Conservation (phyloP, 805 yeast genomes). For the Jamesozyma piceae region DNA sequence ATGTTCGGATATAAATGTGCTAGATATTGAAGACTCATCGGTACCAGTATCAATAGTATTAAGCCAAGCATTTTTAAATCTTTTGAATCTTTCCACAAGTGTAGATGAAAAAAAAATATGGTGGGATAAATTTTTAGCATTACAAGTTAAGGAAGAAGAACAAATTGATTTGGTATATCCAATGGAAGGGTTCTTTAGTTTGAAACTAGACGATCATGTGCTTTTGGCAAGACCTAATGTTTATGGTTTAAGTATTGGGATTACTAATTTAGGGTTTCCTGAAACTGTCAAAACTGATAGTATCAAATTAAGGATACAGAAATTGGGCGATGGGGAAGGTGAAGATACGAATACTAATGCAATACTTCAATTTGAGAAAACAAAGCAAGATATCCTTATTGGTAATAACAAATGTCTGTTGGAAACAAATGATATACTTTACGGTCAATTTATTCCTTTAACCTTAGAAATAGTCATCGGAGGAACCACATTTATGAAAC, state of each 20-base stretch:
- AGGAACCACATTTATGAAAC: constrained; percentile 21
- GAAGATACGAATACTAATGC: constrained; percentile 2
- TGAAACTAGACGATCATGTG: constrained; percentile 6
- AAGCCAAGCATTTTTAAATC: constrained; percentile 25
- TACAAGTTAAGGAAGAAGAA: constrained; percentile 9
- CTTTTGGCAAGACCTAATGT: constrained; percentile 11
- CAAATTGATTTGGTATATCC: constrained; percentile 16
- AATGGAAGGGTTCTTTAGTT: constrained; percentile 16
- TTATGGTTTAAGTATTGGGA: constrained; percentile 13
- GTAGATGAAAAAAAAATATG: constrained; percentile 12
- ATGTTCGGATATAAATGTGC: constrained; percentile 12
- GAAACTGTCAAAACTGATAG: constrained; percentile 11
- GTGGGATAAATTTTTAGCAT: constrained; percentile 23
- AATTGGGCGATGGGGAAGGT: constrained; percentile 3
- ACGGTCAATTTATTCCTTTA: constrained; percentile 17
- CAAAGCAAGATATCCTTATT: constrained; percentile 6
- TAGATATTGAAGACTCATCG: constrained; percentile 20
- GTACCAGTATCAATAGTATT: constrained; percentile 21
- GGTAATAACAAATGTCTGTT: constrained; percentile 8
- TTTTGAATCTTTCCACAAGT: constrained; percentile 16
- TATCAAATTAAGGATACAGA: constrained; percentile 15
- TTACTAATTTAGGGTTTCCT: constrained; percentile 15
- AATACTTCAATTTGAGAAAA: constrained; percentile 4
- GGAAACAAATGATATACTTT: constrained; percentile 15
- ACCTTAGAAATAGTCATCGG: constrained; percentile 21